Evolutionary conservation across 2,329 filamentous ascomycete genomes (phyloP), one percentile per base, ranked within the genome.

Genomic region (Verticillium klebahnii): DNA sequence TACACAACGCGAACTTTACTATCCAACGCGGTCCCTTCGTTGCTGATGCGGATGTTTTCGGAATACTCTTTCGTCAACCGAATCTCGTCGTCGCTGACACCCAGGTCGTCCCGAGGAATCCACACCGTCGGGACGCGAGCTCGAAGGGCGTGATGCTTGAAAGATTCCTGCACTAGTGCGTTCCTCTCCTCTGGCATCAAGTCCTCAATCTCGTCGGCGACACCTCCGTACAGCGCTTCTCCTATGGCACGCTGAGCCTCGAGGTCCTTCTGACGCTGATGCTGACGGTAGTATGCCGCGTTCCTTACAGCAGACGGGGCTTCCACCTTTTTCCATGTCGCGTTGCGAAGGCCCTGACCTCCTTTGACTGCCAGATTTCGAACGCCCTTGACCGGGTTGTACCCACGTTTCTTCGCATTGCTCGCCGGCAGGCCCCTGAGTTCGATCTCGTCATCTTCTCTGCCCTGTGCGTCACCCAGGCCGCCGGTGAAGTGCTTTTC

Each of bases 191-290:
- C 91, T 0, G 93, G 92, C 1, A 92, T 95, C 57, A 99, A 81
- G 72, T 99, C 95, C 74, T 97, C 94, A 65, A 99, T 89, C 78
- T 97, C 93, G 70, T 98, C 94, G 67, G 94, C 89, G 69, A 93
- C 91, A 4, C 91, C 91, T 25, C 91, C 89, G 73, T 93, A 99
- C 2, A 98, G 82, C 2, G 93, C 90, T 57, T 93, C 89, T 7
- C 90, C 90, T 31, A 94, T 89, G 2, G 85, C 83, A 37, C 79
- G 85, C 74, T 94, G 91, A 1, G 86, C 85, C 73, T 95, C 91
- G 2, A 91, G 75, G 67, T 93, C 90, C 63, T 81, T 82, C 64
- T 78, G 75, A 5, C 80, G 80, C 61, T 82, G 82, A 32, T 78
- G 67, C 23, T 74, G 72, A 29, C 84, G 75, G 68, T 82, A 85